Base-by-base conservation (phyloP, 257 asterid species). In the Nicotiana tomentosiformis region DNA sequence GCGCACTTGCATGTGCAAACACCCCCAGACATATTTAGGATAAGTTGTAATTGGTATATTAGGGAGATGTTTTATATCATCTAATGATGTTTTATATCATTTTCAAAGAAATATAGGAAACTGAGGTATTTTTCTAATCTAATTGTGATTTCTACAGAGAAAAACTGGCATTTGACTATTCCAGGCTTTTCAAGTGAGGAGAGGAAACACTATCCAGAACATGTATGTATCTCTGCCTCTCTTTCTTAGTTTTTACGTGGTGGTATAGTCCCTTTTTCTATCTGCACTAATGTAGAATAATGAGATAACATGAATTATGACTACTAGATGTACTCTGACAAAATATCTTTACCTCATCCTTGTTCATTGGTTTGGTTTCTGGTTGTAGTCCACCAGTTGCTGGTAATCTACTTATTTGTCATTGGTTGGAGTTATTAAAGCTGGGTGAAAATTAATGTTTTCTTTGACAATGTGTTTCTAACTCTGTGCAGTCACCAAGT, bases 111-210 rank as follows among this genome's bases (percentile, higher is more conserved):
- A 35, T 68, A 26, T 58, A 78, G 65, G 46, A 82, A 23, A n/a
- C 62, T 51, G 82, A 72, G 77, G 68, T 79, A 51, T 35, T 80
- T 62, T 66, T 81, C 87, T 89, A 82, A 88, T 86, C 29, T 51
- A 51, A 77, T 56, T 37, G 82, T 81, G 43, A 77, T 37, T 66
- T 84, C 87, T 89, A 88, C 99, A 96, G 99, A 96, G 93, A 96
- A 91, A 89, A 91, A 94, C 88, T 93, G 91, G 96, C 89, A 92
- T 10, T 85, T 94, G 89, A 90, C 90, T 11, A 81, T 96, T 84
- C 99, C 99, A 49, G 99, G 97, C 81, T 96, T 85, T 88, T 93
- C 98, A 39, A 90, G 93, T 37, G 98, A 96, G 83, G 97, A 89
- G 85, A 91, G 81, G 89, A 92, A 89, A 84, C 88, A 85, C 65